Evolutionary conservation across 2,329 filamentous ascomycete species (phyloP), one percentile per base, ranked within the genome.

Genomic region (Zasmidium angulare): DNA sequence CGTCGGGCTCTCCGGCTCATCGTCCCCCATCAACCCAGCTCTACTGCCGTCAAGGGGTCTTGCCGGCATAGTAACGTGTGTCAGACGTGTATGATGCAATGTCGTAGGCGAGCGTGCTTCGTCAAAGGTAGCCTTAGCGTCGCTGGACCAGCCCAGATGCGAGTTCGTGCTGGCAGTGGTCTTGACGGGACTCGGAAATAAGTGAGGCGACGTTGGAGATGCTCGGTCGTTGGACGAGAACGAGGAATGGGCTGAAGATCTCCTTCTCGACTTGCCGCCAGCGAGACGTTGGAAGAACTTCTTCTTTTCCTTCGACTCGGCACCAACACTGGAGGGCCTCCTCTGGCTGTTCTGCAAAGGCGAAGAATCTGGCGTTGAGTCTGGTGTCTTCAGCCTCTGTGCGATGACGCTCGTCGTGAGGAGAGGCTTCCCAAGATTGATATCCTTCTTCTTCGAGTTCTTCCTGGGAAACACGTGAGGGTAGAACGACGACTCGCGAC

Each of bases 121-220:
- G 55, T 71, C 69, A 55, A 70, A 70, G 10, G 60, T 53, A 2
- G 49, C 29, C 48, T 69, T 71, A 2, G 66, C 56, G 2, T 46
- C 20, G 31, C 63, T 55, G 2, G 69, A 63, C 69, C 69, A 71
- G 56, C 68, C 66, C 0, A 70, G 63, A 47, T 65, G 61, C 3
- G 26, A 1, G 1, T 31, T 26, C 36, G 58, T 26, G 23, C 14
- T 3, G 1, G 49, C 22, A 36, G 58, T 26, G 23, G 19, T 22
- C 53, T 56, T 59, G 52, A 55, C 36, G 2, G 62, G 61, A 49
- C 49, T 62, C 17, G 64, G 61, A 17, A 62, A 58, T 10, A 64
- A 58, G 48, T 66, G 64, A 7, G 64, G 59, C 1, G 64, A 69
- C 4, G 46, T 53, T 21, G 61, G 54, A 19, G 56, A 61, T 14